Evolutionary conservation across 345 rosid genomes (phyloP).

Genomic region (Streptanthus diversifolius): DNA sequence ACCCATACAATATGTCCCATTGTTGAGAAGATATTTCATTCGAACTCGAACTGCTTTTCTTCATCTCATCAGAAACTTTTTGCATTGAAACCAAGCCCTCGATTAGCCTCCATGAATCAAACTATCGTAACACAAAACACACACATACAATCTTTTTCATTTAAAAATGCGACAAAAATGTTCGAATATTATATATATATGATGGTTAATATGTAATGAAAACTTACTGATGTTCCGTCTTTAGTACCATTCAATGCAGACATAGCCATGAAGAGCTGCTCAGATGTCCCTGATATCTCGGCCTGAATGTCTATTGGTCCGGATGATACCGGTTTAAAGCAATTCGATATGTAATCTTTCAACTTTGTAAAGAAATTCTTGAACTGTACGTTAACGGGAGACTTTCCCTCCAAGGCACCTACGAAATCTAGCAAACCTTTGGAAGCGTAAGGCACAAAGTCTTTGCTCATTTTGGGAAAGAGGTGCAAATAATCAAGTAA

Average conservation of each 20-base stretch:
- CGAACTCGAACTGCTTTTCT: neutral
- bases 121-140: neutral
- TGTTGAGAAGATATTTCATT: neutral
- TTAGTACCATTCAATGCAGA: neutral
- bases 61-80: neutral
- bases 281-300: slow-evolving; percentile 5
- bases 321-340: neutral
- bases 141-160: neutral
- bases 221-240: slow-evolving; percentile 15
- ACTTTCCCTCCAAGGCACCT: slow-evolving; percentile 4
- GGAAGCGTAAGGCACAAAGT: slow-evolving; percentile 1
- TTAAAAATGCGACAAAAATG: neutral
- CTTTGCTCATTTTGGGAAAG: slow-evolving; percentile 18
- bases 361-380: slow-evolving; percentile 11
- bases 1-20: neutral
- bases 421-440: slow-evolving; percentile 8
- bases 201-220: neutral
- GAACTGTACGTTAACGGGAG: slow-evolving; percentile 10
- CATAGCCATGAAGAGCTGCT: slow-evolving; percentile 2
- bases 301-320: neutral
- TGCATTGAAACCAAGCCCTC: neutral
- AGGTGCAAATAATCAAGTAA: neutral
- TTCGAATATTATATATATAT: neutral
- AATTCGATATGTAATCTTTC: slow-evolving; percentile 10
- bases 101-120: neutral